Evolutionary conservation across 352 stramenopile species (phyloP), one percentile per base, ranked within the genome.

Genomic region (Phytophthora palmivora): DNA sequence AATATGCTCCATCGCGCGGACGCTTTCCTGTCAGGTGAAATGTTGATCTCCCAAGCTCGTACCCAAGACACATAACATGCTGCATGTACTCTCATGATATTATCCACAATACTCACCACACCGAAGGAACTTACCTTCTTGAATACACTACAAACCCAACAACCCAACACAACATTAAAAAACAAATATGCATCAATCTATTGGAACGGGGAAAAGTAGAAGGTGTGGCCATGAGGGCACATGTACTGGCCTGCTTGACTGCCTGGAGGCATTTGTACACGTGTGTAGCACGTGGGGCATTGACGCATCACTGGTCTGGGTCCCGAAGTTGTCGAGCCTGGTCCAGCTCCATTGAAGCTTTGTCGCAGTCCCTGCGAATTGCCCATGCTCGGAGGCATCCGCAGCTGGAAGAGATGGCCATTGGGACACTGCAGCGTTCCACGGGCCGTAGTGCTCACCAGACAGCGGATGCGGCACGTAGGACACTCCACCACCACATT

Each of bases 241-340:
- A 95, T 94, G 76, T 94, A 95, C 74, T 95, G 87, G 22, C 87
- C 87, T 4, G 87, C 82, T 59, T 93, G 87, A 33, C 83, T 93
- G 15, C 84, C 84, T 12, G 85, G 84, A 1, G 87, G 87, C 87
- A 95, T 95, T 57, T 95, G 87, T 51, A 95, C 87, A 47, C 85
- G 87, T 56, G 87, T 95, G 66, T 90, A 91, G 75, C 87, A 95
- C 47, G 87, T 94, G 44, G 87, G 84, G 39, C 87, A 95, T 74
- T 93, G 83, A 6, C 87, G 82, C 87, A 95, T 95, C 46, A 94
- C 76, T 2, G 84, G 70, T 37, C 84, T 52, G 38, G 78, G 64
- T 44, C 74, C 66, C 32, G 61, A 58, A 16, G 57, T 62, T 41
- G 65, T 63, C 19, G 58, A 34, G 4, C 22, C 46, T 53, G 57